phyloP scores from a whole-genome alignment of 129 eudicot genomes.

The Smallanthus sonchifolius region DNA sequence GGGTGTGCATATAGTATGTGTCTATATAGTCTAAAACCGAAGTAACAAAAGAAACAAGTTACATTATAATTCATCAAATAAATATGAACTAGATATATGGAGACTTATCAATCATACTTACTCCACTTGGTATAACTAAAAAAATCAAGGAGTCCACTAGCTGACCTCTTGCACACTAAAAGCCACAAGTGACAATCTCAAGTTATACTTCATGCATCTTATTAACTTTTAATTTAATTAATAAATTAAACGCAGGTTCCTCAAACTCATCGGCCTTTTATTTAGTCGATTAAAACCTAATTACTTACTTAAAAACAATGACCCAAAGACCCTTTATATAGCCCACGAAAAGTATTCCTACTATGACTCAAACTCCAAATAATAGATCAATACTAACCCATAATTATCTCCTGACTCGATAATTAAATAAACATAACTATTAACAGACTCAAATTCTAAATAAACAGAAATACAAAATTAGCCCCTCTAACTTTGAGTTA shows the following conservation, averaged over 20 bases:
- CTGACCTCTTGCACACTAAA: neutral
- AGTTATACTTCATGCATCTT: neutral
- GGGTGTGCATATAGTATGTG: neutral
- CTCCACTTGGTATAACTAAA: neutral
- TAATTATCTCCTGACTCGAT: too few species aligned
- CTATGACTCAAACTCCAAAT: too few species aligned
- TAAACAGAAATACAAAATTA: neutral
- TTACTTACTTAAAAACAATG: too few species aligned
- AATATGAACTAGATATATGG: neutral
- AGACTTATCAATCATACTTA: constrained; percentile 6
- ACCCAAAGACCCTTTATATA: too few species aligned
- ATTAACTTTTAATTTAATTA: neutral
- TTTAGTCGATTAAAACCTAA: too few species aligned
- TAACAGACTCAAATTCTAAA: too few species aligned
- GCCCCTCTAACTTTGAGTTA: neutral
- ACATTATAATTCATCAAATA: neutral
- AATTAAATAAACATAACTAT: too few species aligned
- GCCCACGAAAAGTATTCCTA: too few species aligned
- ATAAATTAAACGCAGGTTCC: neutral
- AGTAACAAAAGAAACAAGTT: neutral
- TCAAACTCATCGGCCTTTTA: too few species aligned
- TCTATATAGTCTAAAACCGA: constrained; percentile 8
- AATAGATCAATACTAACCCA: too few species aligned
- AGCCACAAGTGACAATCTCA: neutral
- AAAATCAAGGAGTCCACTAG: neutral